Base-by-base conservation (phyloP, 2,329 filamentous ascomycete species). In the Diaporthe australafricana region DNA sequence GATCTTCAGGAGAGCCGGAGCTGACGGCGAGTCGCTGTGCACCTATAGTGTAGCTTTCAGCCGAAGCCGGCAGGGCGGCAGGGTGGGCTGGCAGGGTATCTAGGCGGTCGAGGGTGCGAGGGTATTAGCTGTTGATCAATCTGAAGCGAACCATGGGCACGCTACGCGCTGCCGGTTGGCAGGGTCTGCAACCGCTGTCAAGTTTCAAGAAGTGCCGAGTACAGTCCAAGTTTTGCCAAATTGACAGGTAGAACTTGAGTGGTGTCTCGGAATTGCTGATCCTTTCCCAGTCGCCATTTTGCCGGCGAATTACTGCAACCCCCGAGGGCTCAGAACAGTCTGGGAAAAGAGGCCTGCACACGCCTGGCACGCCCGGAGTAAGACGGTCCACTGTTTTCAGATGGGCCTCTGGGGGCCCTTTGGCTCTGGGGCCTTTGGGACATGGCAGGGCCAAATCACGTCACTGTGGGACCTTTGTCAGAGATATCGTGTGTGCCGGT, bases 1-100 rank as follows among this genome's bases (percentile, higher is more conserved):
- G 67, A 72, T 72, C 66, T 63, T 70, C 66, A 72, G 70, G 66
- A 72, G 66, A 62, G 25, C 42, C 53, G 45, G 16, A 42, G 30
- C 30, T 55, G 40, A 38, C 56, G 32, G 53, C 67, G 53, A 69
- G 42, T 69, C 67, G 53, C 32, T 42, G 32, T 35, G 9, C 32
- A 35, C 32, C 32, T 35, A 35, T 9, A 35, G 32, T 50, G 30
- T 38, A 16, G 60, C 30, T 50, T 25, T 42, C 60, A 50, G 60
- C 42, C 60, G 60, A 65, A 65, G 60, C 60, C 60, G 45, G 60
- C 60, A 65, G 45, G 60, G 14, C 42, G 60, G 60, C 38, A 65
- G 60, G 60, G 42, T 47, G 57, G 42, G 27, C 57, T 30, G 9
- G 17, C 38, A 45, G 22, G 22, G 55, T 35, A 40, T n/a, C n/a